Percentiles rank a stretch among this genome's conserved stretches.
Evolutionary conservation across 345 rosid genomes (phyloP).

Genomic region (Hibiscus trionum): DNA sequence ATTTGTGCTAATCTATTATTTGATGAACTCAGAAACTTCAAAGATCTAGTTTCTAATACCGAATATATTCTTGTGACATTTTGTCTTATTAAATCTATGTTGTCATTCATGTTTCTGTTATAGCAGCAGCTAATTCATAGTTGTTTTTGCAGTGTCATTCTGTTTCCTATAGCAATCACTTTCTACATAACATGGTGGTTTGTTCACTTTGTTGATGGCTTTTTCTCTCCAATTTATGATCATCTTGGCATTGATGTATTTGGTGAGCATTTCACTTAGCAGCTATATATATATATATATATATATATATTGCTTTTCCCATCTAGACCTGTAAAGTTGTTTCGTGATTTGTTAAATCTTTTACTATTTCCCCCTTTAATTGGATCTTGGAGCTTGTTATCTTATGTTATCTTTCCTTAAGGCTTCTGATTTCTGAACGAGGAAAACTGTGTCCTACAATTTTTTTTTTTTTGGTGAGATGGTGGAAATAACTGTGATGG

Average conservation of each 20-base stretch:
- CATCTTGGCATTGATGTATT: conserved; percentile 88
- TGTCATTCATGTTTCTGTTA: conserved; percentile 2
- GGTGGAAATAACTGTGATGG: not conserved
- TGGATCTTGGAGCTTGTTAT: too few relatives aligned
- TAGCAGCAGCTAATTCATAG: conserved; percentile 16
- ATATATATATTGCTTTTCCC: not conserved
- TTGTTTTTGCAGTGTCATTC: conserved; percentile 69
- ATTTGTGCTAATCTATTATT: not conserved
- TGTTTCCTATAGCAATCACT: conserved; percentile 85
- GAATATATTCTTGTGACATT: not conserved
- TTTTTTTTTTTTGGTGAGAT: too few relatives aligned
- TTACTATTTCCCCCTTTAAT: not conserved
- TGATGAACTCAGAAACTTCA: not conserved
- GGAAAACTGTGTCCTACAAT: not conserved
- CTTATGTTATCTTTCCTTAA: not conserved
- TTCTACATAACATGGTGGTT: conserved; percentile 99
- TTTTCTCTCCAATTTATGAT: conserved; percentile 90
- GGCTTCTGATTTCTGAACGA: not conserved
- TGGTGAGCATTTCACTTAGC: conserved; percentile 40
- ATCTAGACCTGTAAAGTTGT: not conserved
- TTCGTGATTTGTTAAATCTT: not conserved
- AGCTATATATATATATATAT: not conserved
- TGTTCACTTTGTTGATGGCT: conserved; percentile 95
- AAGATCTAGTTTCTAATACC: not conserved
- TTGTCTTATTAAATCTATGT: not conserved